Evolutionary conservation across 441 rosid genomes (phyloP).

Genomic region (Gossypium gossypioides): DNA sequence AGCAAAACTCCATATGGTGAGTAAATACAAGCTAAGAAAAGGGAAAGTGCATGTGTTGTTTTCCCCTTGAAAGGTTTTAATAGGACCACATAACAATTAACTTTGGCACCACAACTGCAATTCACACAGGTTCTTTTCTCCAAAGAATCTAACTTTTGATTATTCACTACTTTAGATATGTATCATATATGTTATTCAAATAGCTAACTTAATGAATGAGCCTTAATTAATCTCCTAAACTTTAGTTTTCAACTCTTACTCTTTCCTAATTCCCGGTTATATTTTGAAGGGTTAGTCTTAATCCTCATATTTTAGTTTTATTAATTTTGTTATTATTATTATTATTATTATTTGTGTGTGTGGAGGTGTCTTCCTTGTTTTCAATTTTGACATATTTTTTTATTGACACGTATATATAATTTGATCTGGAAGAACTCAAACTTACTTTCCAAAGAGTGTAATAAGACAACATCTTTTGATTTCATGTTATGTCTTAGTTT

Average conservation of each 20-base stretch:
- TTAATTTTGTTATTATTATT: not conserved
- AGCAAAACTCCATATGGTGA: not conserved
- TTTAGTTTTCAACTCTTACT: not conserved
- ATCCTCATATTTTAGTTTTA: too few species aligned
- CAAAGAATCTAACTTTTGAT: not conserved
- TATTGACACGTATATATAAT: not conserved
- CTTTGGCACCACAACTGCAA: not conserved
- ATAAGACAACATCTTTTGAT: not conserved
- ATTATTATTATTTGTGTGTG: not conserved
- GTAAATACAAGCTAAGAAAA: not conserved
- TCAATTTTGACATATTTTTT: not conserved
- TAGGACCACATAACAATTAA: not conserved
- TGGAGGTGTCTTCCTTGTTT: not conserved
- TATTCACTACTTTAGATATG: not conserved
- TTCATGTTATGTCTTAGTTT: not conserved
- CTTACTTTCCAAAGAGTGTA: not conserved
- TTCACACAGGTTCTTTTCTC: not conserved
- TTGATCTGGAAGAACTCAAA: not conserved
- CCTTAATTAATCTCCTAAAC: not conserved
- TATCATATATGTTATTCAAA: not conserved
- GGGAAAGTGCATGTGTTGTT: not conserved
- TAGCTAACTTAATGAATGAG: not conserved
- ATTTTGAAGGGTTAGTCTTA: not conserved
- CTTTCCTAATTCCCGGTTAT: not conserved
- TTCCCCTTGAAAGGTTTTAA: not conserved